Base-by-base conservation (phyloP, 805 yeast species). In the Hanseniaspora meyeri region DNA sequence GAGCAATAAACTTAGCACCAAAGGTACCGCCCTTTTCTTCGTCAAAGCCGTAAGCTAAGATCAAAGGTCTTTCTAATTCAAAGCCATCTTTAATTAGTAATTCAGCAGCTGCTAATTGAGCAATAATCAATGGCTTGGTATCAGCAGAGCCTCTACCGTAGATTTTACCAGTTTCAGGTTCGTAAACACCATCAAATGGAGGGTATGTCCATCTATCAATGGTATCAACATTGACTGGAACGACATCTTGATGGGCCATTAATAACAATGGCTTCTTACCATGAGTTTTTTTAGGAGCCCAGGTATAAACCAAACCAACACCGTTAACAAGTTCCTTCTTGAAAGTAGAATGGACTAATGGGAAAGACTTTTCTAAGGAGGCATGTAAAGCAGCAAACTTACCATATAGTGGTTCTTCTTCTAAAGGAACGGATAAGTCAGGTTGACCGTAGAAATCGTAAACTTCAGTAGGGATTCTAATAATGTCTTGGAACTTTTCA, bases 231-330 rank as follows among this genome's bases (percentile, higher is more conserved):
- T 81, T 85, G 10, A 85, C 83, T 1, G 95, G 95, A 27, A 87
- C 95, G 4, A 83, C 87, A 63, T 86, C 95, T 66, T 79, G 84
- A 65, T 87, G 95, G 1, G 91, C 90, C 63, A 84, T 78, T 51
- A 85, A 71, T 68, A 87, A 64, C 31, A 82, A 61, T 14, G 95
- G 95, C 65, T 83, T 81, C 60, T 82, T 69, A 3, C 65, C 57
- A 11, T 62, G 40, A 49, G 77, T 63, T 5, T 77, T 65, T 5
- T 95, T 93, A 14, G 56, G 49, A 58, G 74, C 64, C 78, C 86
- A 78, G 17, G 85, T 81, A 65, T 72, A 75, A 1, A 87, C 72
- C 55, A 87, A 69, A 2, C 86, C 87, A 60, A 79, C 78, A 6
- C 78, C 73, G 65, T 85, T 85, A 55, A 84, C 78, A 19, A 69